Evolutionary conservation across 139 green algal genomes (phyloP).

Genomic region (Zygnema circumcarinatum): DNA sequence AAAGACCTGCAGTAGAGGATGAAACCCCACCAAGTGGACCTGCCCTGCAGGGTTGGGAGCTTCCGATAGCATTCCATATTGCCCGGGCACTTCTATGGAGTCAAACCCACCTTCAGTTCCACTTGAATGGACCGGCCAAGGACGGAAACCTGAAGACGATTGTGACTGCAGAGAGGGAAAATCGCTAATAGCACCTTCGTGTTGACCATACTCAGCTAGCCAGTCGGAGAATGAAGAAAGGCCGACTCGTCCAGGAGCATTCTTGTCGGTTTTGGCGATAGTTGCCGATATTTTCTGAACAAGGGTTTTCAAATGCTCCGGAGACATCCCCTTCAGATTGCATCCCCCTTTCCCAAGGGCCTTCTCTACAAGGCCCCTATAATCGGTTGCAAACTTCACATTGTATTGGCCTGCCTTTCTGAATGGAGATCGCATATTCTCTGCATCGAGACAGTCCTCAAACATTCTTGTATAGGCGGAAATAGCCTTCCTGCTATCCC

Average conservation of each 20-base stretch:
- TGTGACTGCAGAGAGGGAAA: too few relatives aligned
- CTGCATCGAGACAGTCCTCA: constrained; percentile 25
- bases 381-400: constrained; percentile 20
- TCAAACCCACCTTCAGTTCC: constrained; percentile 14
- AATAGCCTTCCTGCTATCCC: background rate
- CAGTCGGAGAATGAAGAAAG: constrained; percentile 31
- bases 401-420: constrained; percentile 31
- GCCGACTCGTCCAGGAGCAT: background rate
- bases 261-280: background rate
- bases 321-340: constrained; percentile 4
- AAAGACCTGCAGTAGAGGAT: constrained; percentile 51
- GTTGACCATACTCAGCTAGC: constrained; percentile 34
- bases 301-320: background rate
- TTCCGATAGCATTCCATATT: background rate
- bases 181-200: background rate
- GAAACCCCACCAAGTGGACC: constrained; percentile 14
- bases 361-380: background rate
- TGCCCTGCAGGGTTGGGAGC: constrained; percentile 8
- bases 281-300: background rate
- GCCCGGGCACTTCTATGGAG: constrained; percentile 28
- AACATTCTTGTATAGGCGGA: background rate
- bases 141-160: too few relatives aligned
- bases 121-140: background rate
- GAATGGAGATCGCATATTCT: background rate
- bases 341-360: background rate